phyloP scores from a whole-genome alignment of 495 filamentous ascomycete genomes.

The Xylaria flabelliformis region DNA sequence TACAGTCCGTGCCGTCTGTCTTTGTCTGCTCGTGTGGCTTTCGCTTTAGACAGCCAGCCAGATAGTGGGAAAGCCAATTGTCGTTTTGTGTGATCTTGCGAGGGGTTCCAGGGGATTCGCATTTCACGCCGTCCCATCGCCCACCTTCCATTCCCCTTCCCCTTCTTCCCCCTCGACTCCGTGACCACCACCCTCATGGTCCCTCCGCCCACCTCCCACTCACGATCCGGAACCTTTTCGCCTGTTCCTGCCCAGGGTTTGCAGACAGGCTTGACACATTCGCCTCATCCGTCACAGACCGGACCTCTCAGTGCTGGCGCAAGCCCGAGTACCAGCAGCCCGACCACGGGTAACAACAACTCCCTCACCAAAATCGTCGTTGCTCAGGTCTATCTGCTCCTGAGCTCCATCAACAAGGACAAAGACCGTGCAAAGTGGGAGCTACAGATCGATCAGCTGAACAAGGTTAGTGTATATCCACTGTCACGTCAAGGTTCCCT shows the following conservation, averaged over 20 bases:
- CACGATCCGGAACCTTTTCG: slow-evolving; percentile 60
- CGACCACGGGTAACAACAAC: slow-evolving; percentile 67
- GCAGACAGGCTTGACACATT: slow-evolving; percentile 55
- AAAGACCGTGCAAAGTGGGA: slow-evolving; percentile 96
- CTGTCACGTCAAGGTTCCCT: background rate
- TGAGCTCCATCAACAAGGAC: slow-evolving; percentile 91
- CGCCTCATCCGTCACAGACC: slow-evolving; percentile 59
- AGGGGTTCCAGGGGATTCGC: slow-evolving; percentile 41
- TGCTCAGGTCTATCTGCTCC: slow-evolving; percentile 90
- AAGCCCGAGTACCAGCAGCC: slow-evolving; percentile 71
- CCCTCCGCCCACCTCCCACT: slow-evolving; percentile 44
- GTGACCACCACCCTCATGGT: slow-evolving; percentile 46
- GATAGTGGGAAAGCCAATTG: slow-evolving; percentile 22
- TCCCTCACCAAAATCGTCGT: slow-evolving; percentile 84
- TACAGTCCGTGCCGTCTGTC: slow-evolving; percentile 2
- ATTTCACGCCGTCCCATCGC: slow-evolving; percentile 32
- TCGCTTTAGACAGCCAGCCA: slow-evolving; percentile 1
- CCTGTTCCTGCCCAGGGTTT: slow-evolving; percentile 60
- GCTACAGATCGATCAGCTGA: slow-evolving; percentile 84
- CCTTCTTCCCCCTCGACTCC: slow-evolving; percentile 31
- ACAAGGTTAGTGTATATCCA: slow-evolving; percentile 67
- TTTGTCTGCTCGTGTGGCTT: slow-evolving; percentile 14
- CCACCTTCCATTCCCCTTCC: slow-evolving; percentile 24
- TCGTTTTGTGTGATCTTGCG: slow-evolving; percentile 31
- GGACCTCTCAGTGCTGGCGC: slow-evolving; percentile 61